Conservation (phyloP, 2,329 filamentous ascomycete genomes). For the Seiridium unicorne region DNA sequence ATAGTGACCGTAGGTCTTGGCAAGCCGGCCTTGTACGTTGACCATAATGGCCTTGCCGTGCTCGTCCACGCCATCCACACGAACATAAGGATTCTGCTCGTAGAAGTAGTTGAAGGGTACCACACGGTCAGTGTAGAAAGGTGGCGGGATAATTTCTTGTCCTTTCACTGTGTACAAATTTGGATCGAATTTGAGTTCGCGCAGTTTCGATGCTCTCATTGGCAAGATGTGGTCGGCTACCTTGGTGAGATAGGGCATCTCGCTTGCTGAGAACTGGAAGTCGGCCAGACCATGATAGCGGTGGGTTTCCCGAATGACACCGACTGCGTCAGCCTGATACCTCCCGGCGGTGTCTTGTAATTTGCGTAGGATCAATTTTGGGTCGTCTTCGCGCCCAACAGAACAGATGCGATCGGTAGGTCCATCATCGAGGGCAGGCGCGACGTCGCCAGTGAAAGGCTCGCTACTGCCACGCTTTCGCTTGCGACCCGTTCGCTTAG, state of each 20-base stretch:
- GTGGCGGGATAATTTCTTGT: constrained; percentile 75
- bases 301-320: constrained; percentile 75
- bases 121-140: constrained; percentile 71
- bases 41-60: constrained; percentile 48
- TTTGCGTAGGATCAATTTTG: constrained; percentile 56
- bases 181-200: constrained; percentile 65
- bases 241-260: constrained; percentile 67
- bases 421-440: constrained; percentile 25
- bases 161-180: constrained; percentile 57
- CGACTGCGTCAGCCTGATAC: constrained; percentile 69
- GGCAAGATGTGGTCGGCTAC: constrained; percentile 71
- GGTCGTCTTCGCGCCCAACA: constrained; percentile 49
- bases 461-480: constrained; percentile 75
- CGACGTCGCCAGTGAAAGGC: constrained; percentile 53
- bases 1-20: constrained; percentile 51
- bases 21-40: constrained; percentile 39
- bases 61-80: constrained; percentile 54
- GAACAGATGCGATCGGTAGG: constrained; percentile 34
- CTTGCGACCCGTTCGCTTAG: constrained; percentile 82
- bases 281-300: constrained; percentile 84
- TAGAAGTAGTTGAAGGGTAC: constrained; percentile 80
- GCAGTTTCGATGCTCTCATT: constrained; percentile 58
- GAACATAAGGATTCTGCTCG: constrained; percentile 80
- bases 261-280: constrained; percentile 75
- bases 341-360: constrained; percentile 67